These are phyloP conservation scores for Apiotrichum domesticum DNA, from an alignment of 1,284 basidiomycete genomes.

Conservation along the genomic window DNA sequence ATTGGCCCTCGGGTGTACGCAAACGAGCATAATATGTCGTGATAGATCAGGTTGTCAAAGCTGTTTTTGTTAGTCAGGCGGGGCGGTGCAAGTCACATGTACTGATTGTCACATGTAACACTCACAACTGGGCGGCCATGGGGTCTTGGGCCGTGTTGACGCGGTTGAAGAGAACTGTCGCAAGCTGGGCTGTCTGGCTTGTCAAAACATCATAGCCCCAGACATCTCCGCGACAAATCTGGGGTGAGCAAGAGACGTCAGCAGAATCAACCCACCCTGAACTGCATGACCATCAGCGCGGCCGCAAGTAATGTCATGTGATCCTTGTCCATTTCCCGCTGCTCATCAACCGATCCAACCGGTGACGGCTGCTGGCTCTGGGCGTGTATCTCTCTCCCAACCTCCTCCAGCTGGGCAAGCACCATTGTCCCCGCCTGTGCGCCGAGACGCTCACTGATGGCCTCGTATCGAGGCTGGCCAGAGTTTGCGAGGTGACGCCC, in stretches of 20 bases:
- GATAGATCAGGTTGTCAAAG: conserved; percentile 35
- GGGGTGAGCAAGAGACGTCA: not conserved
- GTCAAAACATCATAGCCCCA: conserved; percentile 30
- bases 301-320: conserved; percentile 31
- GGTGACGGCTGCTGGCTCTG: not conserved
- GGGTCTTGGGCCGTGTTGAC: conserved; percentile 16
- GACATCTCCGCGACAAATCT: conserved; percentile 38
- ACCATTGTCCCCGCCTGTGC: conserved; percentile 22
- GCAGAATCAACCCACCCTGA: conserved; percentile 24
- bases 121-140: conserved; percentile 31
- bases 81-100: no score
- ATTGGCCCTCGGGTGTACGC: conserved; percentile 1
- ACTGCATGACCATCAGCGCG: conserved; percentile 33
- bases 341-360: not conserved
- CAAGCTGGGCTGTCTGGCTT: not conserved
- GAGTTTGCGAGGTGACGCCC: conserved; percentile 33
- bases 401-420: conserved; percentile 1
- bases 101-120: not conserved
- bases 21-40: conserved; percentile 22
- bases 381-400: not conserved
- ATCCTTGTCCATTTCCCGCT: conserved; percentile 11
- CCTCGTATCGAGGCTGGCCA: conserved; percentile 30
- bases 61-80: conserved; percentile 7
- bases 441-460: conserved; percentile 28
- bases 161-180: not conserved